A percentile compares a stretch with the other conserved stretches of the same genome.
Evolutionary conservation across 495 filamentous ascomycete species (phyloP).

Genomic region (Talaromyces ruber): DNA sequence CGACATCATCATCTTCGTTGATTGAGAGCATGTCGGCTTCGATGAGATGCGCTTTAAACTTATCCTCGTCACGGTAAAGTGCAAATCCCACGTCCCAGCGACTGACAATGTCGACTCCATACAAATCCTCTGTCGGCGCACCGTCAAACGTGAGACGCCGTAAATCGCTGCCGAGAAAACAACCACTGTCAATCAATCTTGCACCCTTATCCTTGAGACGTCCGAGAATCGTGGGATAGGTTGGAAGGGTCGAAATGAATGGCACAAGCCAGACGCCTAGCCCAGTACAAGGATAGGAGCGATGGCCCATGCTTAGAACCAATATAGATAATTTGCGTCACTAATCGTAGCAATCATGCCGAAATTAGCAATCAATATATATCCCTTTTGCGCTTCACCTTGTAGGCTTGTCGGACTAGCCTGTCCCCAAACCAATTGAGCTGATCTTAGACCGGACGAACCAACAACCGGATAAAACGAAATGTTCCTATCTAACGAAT

Average conservation of each 20-base stretch:
- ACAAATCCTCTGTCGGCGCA: slow-evolving; percentile 15
- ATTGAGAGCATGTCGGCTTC: slow-evolving; percentile 15
- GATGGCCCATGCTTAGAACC: slow-evolving; percentile 12
- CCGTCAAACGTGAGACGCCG: slow-evolving; percentile 22
- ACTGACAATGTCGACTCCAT: slow-evolving; percentile 18
- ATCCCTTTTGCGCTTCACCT: too few species aligned
- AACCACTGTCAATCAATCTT: slow-evolving; percentile 26
- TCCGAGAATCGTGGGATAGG: slow-evolving; percentile 12
- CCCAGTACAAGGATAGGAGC: slow-evolving; percentile 28
- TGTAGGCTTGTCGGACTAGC: too few species aligned
- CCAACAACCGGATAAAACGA: neutral
- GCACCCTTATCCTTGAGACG: slow-evolving; percentile 9
- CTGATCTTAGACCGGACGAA: too few species aligned
- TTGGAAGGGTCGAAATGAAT: slow-evolving; percentile 16
- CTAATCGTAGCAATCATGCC: too few species aligned
- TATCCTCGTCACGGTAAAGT: slow-evolving; percentile 22
- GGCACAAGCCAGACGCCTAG: slow-evolving; percentile 26
- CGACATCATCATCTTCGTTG: neutral
- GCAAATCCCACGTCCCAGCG: slow-evolving; percentile 22
- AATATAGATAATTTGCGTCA: too few species aligned
- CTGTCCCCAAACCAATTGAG: too few species aligned
- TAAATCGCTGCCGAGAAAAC: slow-evolving; percentile 27
- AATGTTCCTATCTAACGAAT: neutral
- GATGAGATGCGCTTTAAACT: slow-evolving; percentile 12
- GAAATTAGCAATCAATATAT: too few species aligned